Percentiles rank a stretch among this genome's conserved stretches.
Conservation (phyloP, 2,329 filamentous ascomycete genomes). For the Diaporthe citrichinensis region DNA sequence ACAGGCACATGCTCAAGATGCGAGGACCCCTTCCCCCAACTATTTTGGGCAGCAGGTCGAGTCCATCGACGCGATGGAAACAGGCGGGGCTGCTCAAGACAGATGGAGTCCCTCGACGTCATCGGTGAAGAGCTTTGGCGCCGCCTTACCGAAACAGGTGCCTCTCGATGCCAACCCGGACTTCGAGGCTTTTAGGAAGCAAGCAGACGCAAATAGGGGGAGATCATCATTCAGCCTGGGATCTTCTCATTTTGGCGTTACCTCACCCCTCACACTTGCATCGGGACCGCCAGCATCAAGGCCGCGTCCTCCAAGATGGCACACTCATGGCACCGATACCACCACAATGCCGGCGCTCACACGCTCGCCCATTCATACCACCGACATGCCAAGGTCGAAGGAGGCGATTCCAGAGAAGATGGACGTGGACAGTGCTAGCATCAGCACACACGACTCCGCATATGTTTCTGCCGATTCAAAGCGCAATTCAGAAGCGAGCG, state of each 20-base stretch:
- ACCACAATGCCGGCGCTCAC: slow-evolving; percentile 24
- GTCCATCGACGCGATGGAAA: slow-evolving; percentile 72
- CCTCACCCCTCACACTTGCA: slow-evolving; percentile 47
- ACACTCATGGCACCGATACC: slow-evolving; percentile 63
- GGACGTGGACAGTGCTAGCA: slow-evolving; percentile 62
- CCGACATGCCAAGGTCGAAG: slow-evolving; percentile 41
- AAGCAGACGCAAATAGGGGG: slow-evolving; percentile 75
- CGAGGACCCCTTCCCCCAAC: slow-evolving; percentile 78
- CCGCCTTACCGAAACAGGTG: slow-evolving; percentile 77
- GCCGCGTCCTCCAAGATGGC: slow-evolving; percentile 61
- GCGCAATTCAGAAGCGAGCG: slow-evolving; percentile 64
- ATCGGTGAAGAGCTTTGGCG: slow-evolving; percentile 78
- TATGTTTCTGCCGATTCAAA: slow-evolving; percentile 69
- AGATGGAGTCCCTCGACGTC: slow-evolving; percentile 84
- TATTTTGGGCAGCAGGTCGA: slow-evolving; percentile 87
- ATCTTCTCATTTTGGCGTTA: slow-evolving; percentile 57
- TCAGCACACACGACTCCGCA: slow-evolving; percentile 65
- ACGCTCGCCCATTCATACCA: slow-evolving; percentile 2
- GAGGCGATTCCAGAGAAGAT: slow-evolving; percentile 49
- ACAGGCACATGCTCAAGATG: slow-evolving; percentile 51
- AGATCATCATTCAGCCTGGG: slow-evolving; percentile 63
- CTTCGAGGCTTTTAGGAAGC: slow-evolving; percentile 83
- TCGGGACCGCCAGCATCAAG: slow-evolving; percentile 50
- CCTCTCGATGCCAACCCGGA: slow-evolving; percentile 83
- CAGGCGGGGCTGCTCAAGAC: slow-evolving; percentile 73